Percentiles rank a stretch among this genome's conserved stretches.
These are phyloP conservation scores for Mycothermus thermophilus DNA, from an alignment of 495 filamentous ascomycete species.

Conservation along the genomic window DNA sequence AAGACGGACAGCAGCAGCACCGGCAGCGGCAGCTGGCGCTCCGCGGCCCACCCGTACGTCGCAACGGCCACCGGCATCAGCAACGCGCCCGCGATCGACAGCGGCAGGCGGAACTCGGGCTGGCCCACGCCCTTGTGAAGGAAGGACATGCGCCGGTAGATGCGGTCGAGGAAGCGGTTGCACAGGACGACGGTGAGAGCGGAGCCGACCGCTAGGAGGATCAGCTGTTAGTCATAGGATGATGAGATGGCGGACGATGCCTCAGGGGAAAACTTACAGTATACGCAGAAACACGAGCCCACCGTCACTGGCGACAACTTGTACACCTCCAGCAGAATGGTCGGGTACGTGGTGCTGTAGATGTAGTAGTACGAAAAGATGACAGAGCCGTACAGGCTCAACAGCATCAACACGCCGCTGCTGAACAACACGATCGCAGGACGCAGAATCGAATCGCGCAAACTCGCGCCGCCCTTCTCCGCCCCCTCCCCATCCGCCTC, in stretches of 20 bases:
- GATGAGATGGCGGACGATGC: too few species aligned
- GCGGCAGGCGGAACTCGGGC: constrained; percentile 40
- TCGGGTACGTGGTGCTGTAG: constrained; percentile 37
- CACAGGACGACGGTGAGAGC: constrained; percentile 30
- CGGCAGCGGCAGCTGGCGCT: constrained; percentile 23
- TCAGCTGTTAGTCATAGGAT: constrained; percentile 12
- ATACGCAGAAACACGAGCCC: constrained; percentile 34
- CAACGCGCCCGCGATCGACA: constrained; percentile 30
- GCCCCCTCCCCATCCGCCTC: constrained; percentile 29
- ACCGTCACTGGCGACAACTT: constrained; percentile 29
- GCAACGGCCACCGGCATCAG: constrained; percentile 28
- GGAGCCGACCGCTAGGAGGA: constrained; percentile 35
- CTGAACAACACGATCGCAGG: constrained; percentile 34
- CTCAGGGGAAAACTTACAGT: too few species aligned
- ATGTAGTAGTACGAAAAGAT: constrained; percentile 42
- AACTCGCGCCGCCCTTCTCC: constrained; percentile 9
- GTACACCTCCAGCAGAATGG: constrained; percentile 35
- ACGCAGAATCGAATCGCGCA: constrained; percentile 31
- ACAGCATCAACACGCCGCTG: constrained; percentile 33
- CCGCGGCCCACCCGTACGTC: constrained; percentile 37
- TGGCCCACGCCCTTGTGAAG: constrained; percentile 22
- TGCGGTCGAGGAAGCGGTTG: constrained; percentile 35
- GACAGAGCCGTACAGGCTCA: constrained; percentile 37
- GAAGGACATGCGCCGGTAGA: constrained; percentile 35
- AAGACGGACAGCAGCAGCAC: constrained; percentile 29